phyloP scores from a whole-genome alignment of 768 basidiomycete genomes.

The Phylloporus rhodoxanthus region DNA sequence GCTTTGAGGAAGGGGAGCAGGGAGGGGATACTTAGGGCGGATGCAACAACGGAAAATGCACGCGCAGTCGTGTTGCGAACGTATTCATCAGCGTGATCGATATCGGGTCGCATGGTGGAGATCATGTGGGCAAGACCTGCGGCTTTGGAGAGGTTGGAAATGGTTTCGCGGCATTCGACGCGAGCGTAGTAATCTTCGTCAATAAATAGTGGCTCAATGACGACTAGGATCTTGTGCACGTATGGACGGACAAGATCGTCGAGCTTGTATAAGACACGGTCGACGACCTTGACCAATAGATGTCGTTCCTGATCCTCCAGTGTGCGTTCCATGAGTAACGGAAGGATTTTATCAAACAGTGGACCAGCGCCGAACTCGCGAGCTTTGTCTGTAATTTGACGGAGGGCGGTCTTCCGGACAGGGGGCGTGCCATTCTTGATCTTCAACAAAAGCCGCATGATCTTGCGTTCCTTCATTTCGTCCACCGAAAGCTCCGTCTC shows the following conservation, averaged over 20 bases:
- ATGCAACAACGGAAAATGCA: conserved; percentile 98
- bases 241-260: conserved; percentile 98
- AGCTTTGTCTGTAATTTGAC: conserved; percentile 98
- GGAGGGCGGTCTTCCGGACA: conserved; percentile 93
- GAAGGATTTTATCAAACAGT: conserved; percentile 96
- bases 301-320: conserved; percentile 99
- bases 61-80: conserved; percentile 97
- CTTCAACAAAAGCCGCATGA: conserved; percentile 95
- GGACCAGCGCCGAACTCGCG: conserved; percentile 98
- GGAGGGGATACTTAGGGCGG: conserved; percentile 95
- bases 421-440: conserved; percentile 99
- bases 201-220: conserved; percentile 58
- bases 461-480: conserved; percentile 99
- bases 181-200: no score
- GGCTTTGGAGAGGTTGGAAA: no score
- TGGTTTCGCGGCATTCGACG: no score
- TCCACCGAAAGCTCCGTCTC: conserved; percentile 90
- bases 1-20: conserved; percentile 97
- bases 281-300: conserved; percentile 96
- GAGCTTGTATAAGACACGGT: conserved; percentile 96
- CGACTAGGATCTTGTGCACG: conserved; percentile 98
- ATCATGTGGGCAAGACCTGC: no score
- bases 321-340: conserved; percentile 95
- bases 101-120: conserved; percentile 48
- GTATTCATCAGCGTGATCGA: conserved; percentile 97